Base-by-base conservation (phyloP, 164 flowering plant genomes). In the Akebia trifoliata region DNA sequence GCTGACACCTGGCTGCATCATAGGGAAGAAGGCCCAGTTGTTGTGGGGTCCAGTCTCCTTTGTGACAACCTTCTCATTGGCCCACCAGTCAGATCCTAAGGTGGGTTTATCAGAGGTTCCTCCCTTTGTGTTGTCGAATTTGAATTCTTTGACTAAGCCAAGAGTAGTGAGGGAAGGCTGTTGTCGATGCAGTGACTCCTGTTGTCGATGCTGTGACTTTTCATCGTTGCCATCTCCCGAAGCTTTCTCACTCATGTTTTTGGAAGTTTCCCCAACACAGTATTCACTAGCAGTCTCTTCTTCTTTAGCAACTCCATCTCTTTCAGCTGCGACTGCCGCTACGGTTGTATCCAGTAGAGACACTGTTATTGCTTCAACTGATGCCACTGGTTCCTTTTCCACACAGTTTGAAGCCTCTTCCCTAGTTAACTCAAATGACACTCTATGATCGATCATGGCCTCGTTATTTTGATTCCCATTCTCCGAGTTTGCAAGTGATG, bases 1-100 rank as follows among this genome's bases (percentile, higher is more conserved):
- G 80, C 86, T 83, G 29, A 82, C 80, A n/a, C 81, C 84, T 11
- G 95, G 80, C 52, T 85, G 90, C 43, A 87, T 67, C 75, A 82
- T 56, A 0, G 95, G 89, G 65, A 85, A 87, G 79, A 90, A 87
- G 59, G 81, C 61, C 95, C 97, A 87, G 60, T 74, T 76, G 56
- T 68, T 70, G 5, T 40, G 57, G 25, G 78, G 50, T 8, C 69
- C 82, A 18, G 67, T 43, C 31, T 82, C 88, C 57, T 74, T 69
- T 12, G 72, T 72, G 8, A 69, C 67, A 30, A 72, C 82, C 70
- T 79, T 78, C 56, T 84, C 85, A 28, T 74, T 81, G 7, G 74
- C 81, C 96, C 93, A 90, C 93, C 94, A 87, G 34, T 80, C 80
- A 2, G 88, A 75, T 49, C 69, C 62, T 40, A 76, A 69, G 12